Evolutionary conservation across 768 basidiomycete species (phyloP).

Genomic region (Filobasidium wieringae): DNA sequence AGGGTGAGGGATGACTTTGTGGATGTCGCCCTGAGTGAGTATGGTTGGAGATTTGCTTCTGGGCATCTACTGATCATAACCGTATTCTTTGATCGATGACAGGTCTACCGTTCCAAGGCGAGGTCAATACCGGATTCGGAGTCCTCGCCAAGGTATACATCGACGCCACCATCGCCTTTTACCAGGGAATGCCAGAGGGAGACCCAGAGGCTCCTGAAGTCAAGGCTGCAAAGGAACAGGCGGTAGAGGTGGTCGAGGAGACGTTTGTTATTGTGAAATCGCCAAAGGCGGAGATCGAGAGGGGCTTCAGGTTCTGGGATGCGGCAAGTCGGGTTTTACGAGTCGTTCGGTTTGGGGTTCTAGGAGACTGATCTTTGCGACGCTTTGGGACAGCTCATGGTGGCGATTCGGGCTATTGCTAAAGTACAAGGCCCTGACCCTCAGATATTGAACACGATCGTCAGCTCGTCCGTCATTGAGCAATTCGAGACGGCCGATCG

Average conservation of each 20-base stretch:
- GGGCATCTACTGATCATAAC: background rate
- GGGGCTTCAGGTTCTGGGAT: constrained; percentile 98
- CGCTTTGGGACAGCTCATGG: constrained; percentile 53
- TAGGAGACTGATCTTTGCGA: background rate
- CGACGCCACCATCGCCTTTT: constrained; percentile 79
- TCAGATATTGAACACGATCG: constrained; percentile 50
- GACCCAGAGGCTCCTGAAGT: constrained; percentile 62
- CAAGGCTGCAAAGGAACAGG: constrained; percentile 68
- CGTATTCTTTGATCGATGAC: background rate
- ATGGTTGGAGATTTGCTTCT: too few relatives aligned
- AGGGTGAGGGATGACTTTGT: constrained; percentile 78
- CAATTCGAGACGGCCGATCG: constrained; percentile 92
- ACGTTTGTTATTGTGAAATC: constrained; percentile 79
- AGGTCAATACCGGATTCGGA: constrained; percentile 96
- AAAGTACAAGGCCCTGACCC: constrained; percentile 39
- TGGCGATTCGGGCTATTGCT: constrained; percentile 79
- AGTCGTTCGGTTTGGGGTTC: background rate
- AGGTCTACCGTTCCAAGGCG: constrained; percentile 76
- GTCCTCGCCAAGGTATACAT: constrained; percentile 94
- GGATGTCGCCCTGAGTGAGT: constrained; percentile 69
- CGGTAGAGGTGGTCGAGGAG: constrained; percentile 82
- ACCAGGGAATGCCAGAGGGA: constrained; percentile 58
- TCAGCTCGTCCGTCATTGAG: constrained; percentile 75
- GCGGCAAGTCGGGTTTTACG: constrained; percentile 53
- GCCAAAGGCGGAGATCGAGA: constrained; percentile 77